Evolutionary conservation across 345 rosid genomes (phyloP), one percentile per base, ranked within the genome.

Genomic region (Physaria fendleri): DNA sequence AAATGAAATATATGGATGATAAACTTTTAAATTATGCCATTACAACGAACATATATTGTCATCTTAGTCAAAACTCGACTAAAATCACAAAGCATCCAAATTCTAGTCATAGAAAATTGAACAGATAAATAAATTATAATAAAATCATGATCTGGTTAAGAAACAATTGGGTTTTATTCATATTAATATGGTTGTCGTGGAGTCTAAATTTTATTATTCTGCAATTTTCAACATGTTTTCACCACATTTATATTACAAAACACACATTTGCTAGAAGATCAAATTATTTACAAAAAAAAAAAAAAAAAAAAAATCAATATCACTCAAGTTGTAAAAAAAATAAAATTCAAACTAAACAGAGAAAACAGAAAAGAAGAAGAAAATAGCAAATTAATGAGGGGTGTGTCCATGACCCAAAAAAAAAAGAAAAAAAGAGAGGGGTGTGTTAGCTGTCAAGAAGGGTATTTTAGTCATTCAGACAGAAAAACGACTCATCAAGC

Each of bases 401-500:
- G 74, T 70, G 70, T 50, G 59, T n/a, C n/a, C n/a, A n/a, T n/a
- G n/a, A n/a, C n/a, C n/a, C 29, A 20, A 20, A 38, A 34, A 66
- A 56, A 34, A 14, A 6, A n/a, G 2, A 46, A 2, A 33, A 13
- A 8, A 33, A 29, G 4, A 40, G 7, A 30, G 45, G 64, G 30
- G 74, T 70, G 70, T 50, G 59, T n/a, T n/a, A 68, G 65, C 25
- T 37, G 9, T 3, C 5, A 18, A 43, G 0, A 22, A 32, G 54
- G 35, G 53, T 46, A 41, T 5, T 69, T 69, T 62, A 70, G 41
- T 70, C 74, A 71, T 69, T 62, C 12, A 79, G 76, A 82, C 83
- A 79, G 38, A 71, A 59, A 69, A 78, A 89, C 6, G 87, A 77
- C 57, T 86, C 90, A 34, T 80, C 93, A 17, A 82, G 69, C 59